phyloP scores from a whole-genome alignment of 2,329 filamentous ascomycete genomes.

The Fusarium sp. region DNA sequence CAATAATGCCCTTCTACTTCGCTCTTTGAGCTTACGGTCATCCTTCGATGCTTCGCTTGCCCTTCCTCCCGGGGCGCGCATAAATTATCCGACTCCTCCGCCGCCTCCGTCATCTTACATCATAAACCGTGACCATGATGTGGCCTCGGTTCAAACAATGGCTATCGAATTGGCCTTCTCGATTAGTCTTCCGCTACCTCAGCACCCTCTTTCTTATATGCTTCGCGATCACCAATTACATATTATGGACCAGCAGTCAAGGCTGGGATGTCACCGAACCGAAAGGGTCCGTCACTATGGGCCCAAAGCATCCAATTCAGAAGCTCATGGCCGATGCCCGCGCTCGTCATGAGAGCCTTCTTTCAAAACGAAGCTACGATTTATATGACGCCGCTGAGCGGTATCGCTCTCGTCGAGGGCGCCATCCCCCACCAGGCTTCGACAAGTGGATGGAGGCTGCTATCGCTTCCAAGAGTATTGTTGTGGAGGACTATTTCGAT shows the following conservation, averaged over 20 bases:
- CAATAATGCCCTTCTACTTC: conserved; percentile 40
- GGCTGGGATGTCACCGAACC: conserved; percentile 45
- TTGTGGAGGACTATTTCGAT: conserved; percentile 74
- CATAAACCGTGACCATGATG: conserved; percentile 39
- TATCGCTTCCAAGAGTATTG: conserved; percentile 62
- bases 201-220: conserved; percentile 42
- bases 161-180: conserved; percentile 48
- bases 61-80: conserved; percentile 41
- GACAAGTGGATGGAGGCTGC: conserved; percentile 70
- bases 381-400: conserved; percentile 65
- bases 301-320: conserved; percentile 62
- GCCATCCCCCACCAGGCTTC: conserved; percentile 74
- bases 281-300: conserved; percentile 43
- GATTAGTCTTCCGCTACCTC: conserved; percentile 49
- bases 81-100: conserved; percentile 36
- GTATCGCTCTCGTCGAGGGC: conserved; percentile 67
- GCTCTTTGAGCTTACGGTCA: conserved; percentile 34
- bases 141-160: conserved; percentile 47
- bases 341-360: conserved; percentile 55
- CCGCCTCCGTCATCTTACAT: conserved; percentile 24
- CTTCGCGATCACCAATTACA: conserved; percentile 49
- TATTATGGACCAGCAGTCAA: conserved; percentile 49
- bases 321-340: conserved; percentile 62
- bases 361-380: conserved; percentile 60
- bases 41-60: conserved; percentile 44